These are phyloP conservation scores for Lycium barbarum DNA, from an alignment of 257 asterid species.

Conservation along the genomic window DNA sequence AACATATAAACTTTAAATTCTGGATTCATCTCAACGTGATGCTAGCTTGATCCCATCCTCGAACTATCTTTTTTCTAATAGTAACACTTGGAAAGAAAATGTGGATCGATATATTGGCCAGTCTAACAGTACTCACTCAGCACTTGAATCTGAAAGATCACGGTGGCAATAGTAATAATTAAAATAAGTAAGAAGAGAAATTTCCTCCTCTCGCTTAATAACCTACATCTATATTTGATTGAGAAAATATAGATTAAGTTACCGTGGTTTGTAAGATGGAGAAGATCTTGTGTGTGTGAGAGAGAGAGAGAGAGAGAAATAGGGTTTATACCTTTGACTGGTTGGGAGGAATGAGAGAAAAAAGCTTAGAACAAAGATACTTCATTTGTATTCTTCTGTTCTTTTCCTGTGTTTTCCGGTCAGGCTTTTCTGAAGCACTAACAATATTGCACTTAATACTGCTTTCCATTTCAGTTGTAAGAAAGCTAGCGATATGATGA, in stretches of 20 bases:
- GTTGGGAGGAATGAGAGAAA: conserved; percentile 40
- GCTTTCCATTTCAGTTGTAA: not conserved
- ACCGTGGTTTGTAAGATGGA: not conserved
- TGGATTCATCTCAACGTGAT: too few species aligned
- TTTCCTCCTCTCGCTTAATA: not conserved
- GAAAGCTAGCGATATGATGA: not conserved
- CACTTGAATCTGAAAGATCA: too few species aligned
- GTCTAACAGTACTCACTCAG: too few species aligned
- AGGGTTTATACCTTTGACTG: conserved; percentile 36
- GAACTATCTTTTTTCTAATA: too few species aligned
- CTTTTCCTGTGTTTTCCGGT: conserved; percentile 38
- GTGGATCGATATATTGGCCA: too few species aligned
- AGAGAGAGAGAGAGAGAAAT: not conserved
- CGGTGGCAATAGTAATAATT: too few species aligned
- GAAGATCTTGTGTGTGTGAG: not conserved
- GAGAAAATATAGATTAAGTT: not conserved
- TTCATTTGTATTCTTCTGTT: conserved; percentile 43
- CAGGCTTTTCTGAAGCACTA: conserved; percentile 1
- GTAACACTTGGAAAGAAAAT: too few species aligned
- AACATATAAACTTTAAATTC: too few species aligned
- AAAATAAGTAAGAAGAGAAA: not conserved
- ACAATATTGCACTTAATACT: not conserved
- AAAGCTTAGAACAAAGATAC: conserved; percentile 30
- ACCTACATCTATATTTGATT: not conserved
- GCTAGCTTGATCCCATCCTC: too few species aligned